Base-by-base conservation (phyloP, 345 rosid genomes). In the sweet orange (Citrus sinensis) region DNA sequence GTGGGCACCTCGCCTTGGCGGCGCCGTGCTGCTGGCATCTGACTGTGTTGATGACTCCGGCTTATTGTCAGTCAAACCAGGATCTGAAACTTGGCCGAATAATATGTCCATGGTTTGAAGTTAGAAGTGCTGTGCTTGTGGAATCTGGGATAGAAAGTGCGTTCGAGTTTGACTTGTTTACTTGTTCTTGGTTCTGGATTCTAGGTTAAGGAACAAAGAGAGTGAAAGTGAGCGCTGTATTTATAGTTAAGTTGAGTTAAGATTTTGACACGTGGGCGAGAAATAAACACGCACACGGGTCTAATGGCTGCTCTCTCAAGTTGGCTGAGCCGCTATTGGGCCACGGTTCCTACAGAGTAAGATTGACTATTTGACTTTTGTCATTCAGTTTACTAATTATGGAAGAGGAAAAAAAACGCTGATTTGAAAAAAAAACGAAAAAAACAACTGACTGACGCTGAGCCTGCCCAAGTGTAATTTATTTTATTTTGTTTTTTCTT, bases 21-120 rank as follows among this genome's bases (percentile, higher is more conserved):
- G 1, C 1, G 64, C 54, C 7, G 22, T 55, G 67, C 83, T 75
- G 39, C 22, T 17, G 22, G 49, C 71, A 49, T 85, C 83, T 3
- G 87, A 78, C 9, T 72, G 35, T 0, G 76, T 46, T 4, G 88
- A 80, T 0, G 67, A 27, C 9, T 80, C 83, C 30, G 29, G 74
- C 40, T 27, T 73, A 46, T 46, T 46, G 51, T 46, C 51, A 46
- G 51, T 46, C 51, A 46, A 46, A 46, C 17, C 51, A 13, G 51
- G 68, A 17, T 75, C 80, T 0, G 82, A 78, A 17, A 67, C 10
- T 5, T 70, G 78, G 17, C 74, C 66, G 8, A 67, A 66, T 17
- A 67, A 66, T 17, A 46, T 46, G 14, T 85, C 78, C 82, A 55
- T 80, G 54, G n/a, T 14, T 30, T 14, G 20, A 40, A 17, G 9